These are phyloP conservation scores for Cercis canadensis DNA, from an alignment of 306 rosid species.

Conservation along the genomic window DNA sequence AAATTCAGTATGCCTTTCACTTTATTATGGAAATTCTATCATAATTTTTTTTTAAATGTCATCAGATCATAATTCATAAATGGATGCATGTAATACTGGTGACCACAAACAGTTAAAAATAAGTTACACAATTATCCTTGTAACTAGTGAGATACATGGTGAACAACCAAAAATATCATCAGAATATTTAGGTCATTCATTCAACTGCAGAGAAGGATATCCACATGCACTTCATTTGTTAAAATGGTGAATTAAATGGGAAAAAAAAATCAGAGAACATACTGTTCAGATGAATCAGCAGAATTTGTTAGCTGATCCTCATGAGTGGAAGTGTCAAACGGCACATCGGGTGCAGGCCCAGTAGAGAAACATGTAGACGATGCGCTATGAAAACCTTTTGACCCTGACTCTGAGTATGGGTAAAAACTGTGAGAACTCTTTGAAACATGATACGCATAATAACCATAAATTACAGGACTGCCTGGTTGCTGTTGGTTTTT, in stretches of 20 bases:
- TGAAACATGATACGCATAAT: conserved; percentile 58
- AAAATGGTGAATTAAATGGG: not conserved
- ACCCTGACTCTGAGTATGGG: conserved; percentile 47
- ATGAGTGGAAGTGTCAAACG: conserved; percentile 67
- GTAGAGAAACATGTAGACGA: conserved; percentile 57
- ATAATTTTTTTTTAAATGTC: conserved; percentile 1
- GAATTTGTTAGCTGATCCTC: conserved; percentile 68
- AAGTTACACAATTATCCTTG: conserved; percentile 8
- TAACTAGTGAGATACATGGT: not conserved
- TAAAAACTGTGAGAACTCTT: conserved; percentile 56
- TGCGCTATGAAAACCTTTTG: conserved; percentile 64
- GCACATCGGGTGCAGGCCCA: conserved; percentile 75
- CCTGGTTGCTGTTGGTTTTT: conserved; percentile 60
- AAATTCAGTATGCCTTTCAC: too few species aligned
- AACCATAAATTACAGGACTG: conserved; percentile 61
- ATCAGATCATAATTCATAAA: conserved; percentile 5
- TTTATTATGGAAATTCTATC: too few species aligned
- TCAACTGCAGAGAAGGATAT: conserved; percentile 18
- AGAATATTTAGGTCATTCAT: conserved; percentile 6
- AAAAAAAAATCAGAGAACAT: conserved; percentile 42
- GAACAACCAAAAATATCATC: conserved; percentile 15
- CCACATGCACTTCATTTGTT: not conserved
- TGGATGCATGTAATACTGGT: not conserved
- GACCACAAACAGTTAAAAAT: conserved; percentile 20
- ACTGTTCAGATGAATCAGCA: conserved; percentile 74